A percentile compares a stretch with the other conserved stretches of the same genome.
These are phyloP conservation scores for Coemansia sp. DNA, from an alignment of 192 early-diverging fungal genomes.

Conservation along the genomic window DNA sequence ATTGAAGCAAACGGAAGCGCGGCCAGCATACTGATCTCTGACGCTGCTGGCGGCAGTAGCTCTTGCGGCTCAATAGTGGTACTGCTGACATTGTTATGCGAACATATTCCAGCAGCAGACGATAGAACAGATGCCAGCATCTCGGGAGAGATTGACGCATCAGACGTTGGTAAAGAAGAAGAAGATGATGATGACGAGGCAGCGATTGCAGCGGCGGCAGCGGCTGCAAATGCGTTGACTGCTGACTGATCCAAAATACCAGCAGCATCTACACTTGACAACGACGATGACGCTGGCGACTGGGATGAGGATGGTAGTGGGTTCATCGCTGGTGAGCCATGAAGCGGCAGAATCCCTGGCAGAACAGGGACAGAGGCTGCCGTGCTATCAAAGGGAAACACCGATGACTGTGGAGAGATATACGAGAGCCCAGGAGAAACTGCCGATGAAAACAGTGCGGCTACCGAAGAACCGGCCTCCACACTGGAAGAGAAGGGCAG, in stretches of 20 bases:
- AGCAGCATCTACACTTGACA: neutral
- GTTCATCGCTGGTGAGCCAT: neutral
- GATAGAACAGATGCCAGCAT: constrained; percentile 26
- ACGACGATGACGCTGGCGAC: neutral
- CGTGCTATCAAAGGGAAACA: neutral
- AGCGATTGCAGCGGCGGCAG: constrained; percentile 17
- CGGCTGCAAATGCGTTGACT: constrained; percentile 5
- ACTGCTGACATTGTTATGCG: neutral
- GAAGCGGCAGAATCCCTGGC: neutral
- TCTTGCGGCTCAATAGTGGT: neutral
- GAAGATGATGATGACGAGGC: neutral
- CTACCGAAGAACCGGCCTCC: neutral
- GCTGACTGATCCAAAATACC: constrained; percentile 9
- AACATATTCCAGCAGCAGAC: constrained; percentile 10
- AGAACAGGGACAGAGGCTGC: neutral
- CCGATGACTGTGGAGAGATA: neutral
- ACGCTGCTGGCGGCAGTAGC: constrained; percentile 12
- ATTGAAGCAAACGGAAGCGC: constrained; percentile 24
- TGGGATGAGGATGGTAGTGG: neutral
- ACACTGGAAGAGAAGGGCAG: neutral
- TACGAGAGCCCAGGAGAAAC: neutral
- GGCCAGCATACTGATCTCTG: constrained; percentile 27
- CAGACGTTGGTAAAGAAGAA: neutral
- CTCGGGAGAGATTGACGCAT: constrained; percentile 17
- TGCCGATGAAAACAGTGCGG: neutral